Conservation (phyloP, 345 rosid genomes). For the Lumnitzera littorea region DNA sequence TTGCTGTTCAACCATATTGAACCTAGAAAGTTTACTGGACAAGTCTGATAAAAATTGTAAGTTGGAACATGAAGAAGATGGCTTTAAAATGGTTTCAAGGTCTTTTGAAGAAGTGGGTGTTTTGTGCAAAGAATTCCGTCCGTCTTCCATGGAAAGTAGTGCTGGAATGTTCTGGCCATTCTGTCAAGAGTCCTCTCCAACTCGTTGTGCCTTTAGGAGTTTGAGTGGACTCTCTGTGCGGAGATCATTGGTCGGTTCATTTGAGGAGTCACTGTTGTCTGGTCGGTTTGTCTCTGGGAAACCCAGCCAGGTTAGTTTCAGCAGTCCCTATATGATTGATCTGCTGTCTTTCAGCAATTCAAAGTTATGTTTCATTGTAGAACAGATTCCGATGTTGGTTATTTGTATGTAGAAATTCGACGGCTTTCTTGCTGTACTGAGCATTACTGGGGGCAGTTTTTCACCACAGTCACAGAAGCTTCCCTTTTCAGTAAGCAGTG, state of each 20-base stretch:
- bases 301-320: constrained; percentile 49
- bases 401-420: constrained; percentile 54
- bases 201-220: constrained; percentile 48
- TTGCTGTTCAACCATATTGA: constrained; percentile 22
- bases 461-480: constrained; percentile 87
- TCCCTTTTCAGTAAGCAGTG: constrained; percentile 85
- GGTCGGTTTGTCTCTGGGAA: constrained; percentile 69
- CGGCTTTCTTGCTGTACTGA: constrained; percentile 92
- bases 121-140: constrained; percentile 37
- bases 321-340: no score
- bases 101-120: constrained; percentile 51
- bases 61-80: constrained; percentile 27
- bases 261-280: constrained; percentile 89
- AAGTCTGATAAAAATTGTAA: constrained; percentile 18
- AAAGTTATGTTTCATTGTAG: no score
- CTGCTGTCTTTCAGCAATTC: neutral
- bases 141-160: constrained; percentile 50
- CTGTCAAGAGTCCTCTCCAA: constrained; percentile 36
- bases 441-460: constrained; percentile 82
- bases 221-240: constrained; percentile 68
- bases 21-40: constrained; percentile 31
- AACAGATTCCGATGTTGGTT: neutral
- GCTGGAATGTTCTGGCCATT: constrained; percentile 25
- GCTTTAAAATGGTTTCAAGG: constrained; percentile 31
- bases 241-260: constrained; percentile 94